Evolutionary conservation across 1,139 yeast genomes (phyloP).

Genomic region (Sugiyamaella grinbergsii): DNA sequence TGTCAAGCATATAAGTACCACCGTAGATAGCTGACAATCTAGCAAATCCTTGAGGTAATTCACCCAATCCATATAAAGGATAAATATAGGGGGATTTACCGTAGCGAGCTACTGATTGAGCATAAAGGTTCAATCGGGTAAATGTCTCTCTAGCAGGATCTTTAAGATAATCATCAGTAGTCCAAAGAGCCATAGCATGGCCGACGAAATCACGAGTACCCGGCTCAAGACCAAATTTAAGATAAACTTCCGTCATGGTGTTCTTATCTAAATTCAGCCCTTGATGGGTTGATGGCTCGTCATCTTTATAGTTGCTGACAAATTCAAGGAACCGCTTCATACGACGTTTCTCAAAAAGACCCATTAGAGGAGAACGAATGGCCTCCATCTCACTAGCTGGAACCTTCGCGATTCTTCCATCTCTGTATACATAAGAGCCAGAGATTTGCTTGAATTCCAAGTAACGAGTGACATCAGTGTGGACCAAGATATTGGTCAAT

Average conservation of each 20-base stretch:
- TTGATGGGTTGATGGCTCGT: slow-evolving; percentile 77
- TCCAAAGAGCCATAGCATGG: slow-evolving; percentile 97
- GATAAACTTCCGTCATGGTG: slow-evolving; percentile 90
- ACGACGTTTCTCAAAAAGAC: slow-evolving; percentile 93
- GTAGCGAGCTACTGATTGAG: slow-evolving; percentile 88
- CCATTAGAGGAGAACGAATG: slow-evolving; percentile 87
- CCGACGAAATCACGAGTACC: slow-evolving; percentile 97
- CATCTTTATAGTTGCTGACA: slow-evolving; percentile 80
- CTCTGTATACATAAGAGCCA: slow-evolving; percentile 91
- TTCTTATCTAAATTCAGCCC: slow-evolving; percentile 79
- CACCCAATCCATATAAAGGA: slow-evolving; percentile 96
- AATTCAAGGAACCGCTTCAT: slow-evolving; percentile 90
- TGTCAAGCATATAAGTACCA: slow-evolving; percentile 97
- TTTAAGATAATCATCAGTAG: slow-evolving; percentile 84
- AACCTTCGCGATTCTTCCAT: slow-evolving; percentile 89
- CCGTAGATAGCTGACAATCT: slow-evolving; percentile 96
- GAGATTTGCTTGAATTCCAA: slow-evolving; percentile 95
- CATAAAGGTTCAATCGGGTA: slow-evolving; percentile 81
- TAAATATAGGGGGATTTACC: slow-evolving; percentile 97
- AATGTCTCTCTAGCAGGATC: slow-evolving; percentile 93
- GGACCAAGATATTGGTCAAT: slow-evolving; percentile 89
- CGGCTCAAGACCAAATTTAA: slow-evolving; percentile 84
- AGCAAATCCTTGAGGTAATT: slow-evolving; percentile 97
- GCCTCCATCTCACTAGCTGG: slow-evolving; percentile 95
- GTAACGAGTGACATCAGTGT: slow-evolving; percentile 93